A percentile compares a stretch with the other conserved stretches of the same genome.
Evolutionary conservation across 176 grass and related monocot genomes (phyloP).

Genomic region (Hsuehochloa calcarea): DNA sequence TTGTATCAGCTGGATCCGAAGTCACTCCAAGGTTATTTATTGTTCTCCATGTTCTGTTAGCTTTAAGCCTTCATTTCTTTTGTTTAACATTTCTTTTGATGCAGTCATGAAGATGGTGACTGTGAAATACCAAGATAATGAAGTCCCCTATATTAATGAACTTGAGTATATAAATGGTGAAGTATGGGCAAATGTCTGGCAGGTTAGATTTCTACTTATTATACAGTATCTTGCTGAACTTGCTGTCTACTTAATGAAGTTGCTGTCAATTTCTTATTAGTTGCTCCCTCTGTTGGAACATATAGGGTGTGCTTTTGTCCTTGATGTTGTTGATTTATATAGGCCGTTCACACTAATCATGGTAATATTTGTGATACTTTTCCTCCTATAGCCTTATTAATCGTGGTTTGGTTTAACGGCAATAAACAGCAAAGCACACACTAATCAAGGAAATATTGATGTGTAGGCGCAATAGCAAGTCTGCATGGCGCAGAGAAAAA

Average conservation of each 20-base stretch:
- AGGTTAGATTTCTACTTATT: conserved; percentile 53
- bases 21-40: conserved; percentile 51
- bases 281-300: neutral
- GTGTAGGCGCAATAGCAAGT: no score
- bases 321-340: neutral
- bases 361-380: no score
- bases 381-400: no score
- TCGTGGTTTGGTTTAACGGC: no score
- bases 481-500: no score
- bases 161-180: conserved; percentile 93
- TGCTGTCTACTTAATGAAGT: neutral
- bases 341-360: neutral
- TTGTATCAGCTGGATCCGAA: conserved; percentile 72
- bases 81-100: conserved; percentile 30
- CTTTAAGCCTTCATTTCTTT: neutral
- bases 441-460: no score
- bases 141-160: conserved; percentile 76
- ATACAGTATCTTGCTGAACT: neutral
- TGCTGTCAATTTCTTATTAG: neutral
- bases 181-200: conserved; percentile 98
- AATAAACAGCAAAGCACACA: no score
- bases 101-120: conserved; percentile 71
- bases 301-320: neutral
- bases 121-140: conserved; percentile 73
- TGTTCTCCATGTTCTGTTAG: conserved; percentile 18